phyloP scores from a whole-genome alignment of 164 flowering plant species.

The Protea cynaroides region DNA sequence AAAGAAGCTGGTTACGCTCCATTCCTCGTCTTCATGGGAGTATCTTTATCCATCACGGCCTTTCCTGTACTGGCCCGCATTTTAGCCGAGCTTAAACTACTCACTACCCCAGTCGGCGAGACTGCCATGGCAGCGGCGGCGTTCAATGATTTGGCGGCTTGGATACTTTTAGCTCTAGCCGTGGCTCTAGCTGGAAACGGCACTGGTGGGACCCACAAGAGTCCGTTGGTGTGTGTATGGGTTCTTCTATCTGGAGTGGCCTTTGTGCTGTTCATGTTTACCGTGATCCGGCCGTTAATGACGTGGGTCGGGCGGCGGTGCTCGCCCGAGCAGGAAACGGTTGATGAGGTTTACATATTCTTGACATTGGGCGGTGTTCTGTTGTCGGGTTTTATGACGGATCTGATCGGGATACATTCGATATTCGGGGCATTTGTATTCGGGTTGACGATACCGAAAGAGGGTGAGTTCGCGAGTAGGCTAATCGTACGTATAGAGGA shows the following conservation, averaged over 20 bases:
- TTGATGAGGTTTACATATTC: constrained; percentile 46
- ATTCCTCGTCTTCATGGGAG: constrained; percentile 32
- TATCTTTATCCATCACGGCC: constrained; percentile 33
- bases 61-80: constrained; percentile 38
- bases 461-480: constrained; percentile 28
- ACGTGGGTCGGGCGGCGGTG: constrained; percentile 38
- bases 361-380: constrained; percentile 36
- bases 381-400: constrained; percentile 36
- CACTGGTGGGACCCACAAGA: constrained; percentile 16
- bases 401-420: constrained; percentile 41
- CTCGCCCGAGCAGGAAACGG: constrained; percentile 26
- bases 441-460: constrained; percentile 38
- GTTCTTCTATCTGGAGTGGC: constrained; percentile 39
- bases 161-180: constrained; percentile 32
- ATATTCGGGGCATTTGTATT: constrained; percentile 48
- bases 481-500: constrained; percentile 40
- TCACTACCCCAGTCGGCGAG: constrained; percentile 25
- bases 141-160: constrained; percentile 30
- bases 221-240: constrained; percentile 21
- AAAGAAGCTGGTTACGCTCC: constrained; percentile 14
- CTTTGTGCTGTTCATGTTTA: constrained; percentile 49
- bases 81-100: constrained; percentile 27
- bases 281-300: constrained; percentile 43
- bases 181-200: constrained; percentile 23
- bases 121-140: constrained; percentile 35